A percentile compares a stretch with the other conserved stretches of the same genome.
Conservation (phyloP, 2,329 filamentous ascomycete species). For the Elsinoe batatas region DNA sequence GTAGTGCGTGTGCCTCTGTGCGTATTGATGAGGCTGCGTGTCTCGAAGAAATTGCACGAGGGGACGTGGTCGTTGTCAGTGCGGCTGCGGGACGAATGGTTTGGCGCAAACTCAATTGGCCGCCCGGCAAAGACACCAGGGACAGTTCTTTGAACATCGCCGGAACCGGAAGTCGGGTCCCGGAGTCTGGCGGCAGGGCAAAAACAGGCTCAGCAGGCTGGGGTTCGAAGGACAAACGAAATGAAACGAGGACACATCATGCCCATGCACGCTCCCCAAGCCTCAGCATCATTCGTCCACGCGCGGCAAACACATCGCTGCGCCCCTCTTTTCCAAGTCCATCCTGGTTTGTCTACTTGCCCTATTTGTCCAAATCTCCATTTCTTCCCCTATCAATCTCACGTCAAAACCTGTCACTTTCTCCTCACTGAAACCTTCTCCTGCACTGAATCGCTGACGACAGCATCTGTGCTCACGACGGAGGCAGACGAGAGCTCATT, state of each 20-base stretch:
- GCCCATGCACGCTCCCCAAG: not conserved
- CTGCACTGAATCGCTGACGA: not conserved
- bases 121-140: not conserved
- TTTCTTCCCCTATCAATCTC: not conserved
- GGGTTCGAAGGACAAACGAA: not conserved
- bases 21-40: not conserved
- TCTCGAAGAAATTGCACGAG: not conserved
- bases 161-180: not conserved
- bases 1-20: not conserved
- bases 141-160: not conserved
- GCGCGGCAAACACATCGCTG: not conserved
- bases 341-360: conserved; percentile 6
- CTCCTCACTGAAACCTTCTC: not conserved
- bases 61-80: not conserved
- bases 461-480: not conserved
- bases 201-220: not conserved
- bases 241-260: conserved; percentile 4
- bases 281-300: conserved; percentile 10
- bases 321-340: conserved; percentile 6
- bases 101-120: conserved; percentile 10
- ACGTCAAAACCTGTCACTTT: conserved; percentile 8
- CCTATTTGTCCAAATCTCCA: conserved; percentile 1
- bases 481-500: not conserved
- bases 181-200: not conserved
- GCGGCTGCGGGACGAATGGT: not conserved